phyloP scores from a whole-genome alignment of 371 early-diverging fungal species.

The Rhizopus delemar region DNA sequence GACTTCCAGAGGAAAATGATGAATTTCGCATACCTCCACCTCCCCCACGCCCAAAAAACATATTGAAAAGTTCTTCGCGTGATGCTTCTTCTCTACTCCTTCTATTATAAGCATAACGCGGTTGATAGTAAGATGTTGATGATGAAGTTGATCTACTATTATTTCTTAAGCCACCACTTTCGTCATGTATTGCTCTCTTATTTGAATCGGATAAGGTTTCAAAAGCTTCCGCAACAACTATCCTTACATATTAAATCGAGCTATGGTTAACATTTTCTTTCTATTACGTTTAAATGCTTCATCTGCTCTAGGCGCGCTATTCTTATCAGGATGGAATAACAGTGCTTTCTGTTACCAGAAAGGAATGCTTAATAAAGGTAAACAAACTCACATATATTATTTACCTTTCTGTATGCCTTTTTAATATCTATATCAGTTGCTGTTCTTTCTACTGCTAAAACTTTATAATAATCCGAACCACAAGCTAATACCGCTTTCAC shows the following conservation, averaged over 20 bases:
- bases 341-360: slow-evolving; percentile 75
- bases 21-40: slow-evolving; percentile 20
- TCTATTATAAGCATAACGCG: slow-evolving; percentile 31
- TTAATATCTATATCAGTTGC: slow-evolving; percentile 90
- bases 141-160: slow-evolving; percentile 31
- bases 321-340: slow-evolving; percentile 98
- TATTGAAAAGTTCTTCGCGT: slow-evolving; percentile 90
- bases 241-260: no score
- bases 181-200: slow-evolving; percentile 87
- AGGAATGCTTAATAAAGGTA: not conserved
- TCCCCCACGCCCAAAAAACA: slow-evolving; percentile 69
- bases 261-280: no score
- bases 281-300: slow-evolving; percentile 89
- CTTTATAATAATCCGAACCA: slow-evolving; percentile 83
- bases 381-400: not conserved
- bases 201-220: slow-evolving; percentile 83
- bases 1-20: no score
- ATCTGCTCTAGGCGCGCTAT: slow-evolving; percentile 93
- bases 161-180: slow-evolving; percentile 71
- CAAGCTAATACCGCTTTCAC: slow-evolving; percentile 75
- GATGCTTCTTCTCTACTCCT: slow-evolving; percentile 69
- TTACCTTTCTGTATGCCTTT: slow-evolving; percentile 94
- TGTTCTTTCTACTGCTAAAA: slow-evolving; percentile 82
- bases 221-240: slow-evolving; percentile 88
- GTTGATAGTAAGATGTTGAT: not conserved